These are phyloP conservation scores for Solanum medicagineum DNA, from an alignment of 257 asterid species.

Conservation along the genomic window DNA sequence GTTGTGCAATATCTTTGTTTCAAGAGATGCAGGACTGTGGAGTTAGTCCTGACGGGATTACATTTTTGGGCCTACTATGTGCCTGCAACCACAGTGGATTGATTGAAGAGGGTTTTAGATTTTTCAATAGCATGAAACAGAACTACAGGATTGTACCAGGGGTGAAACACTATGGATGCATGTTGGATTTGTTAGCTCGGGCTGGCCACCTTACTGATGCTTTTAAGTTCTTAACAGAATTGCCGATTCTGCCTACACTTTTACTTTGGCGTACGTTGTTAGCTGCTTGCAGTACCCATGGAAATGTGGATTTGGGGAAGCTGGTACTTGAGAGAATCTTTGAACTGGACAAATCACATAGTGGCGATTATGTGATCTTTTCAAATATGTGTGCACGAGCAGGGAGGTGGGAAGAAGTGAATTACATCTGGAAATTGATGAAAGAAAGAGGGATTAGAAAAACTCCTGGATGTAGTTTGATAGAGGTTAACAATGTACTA, in stretches of 20 bases:
- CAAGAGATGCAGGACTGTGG: slow-evolving; percentile 10
- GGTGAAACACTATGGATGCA: slow-evolving; percentile 26
- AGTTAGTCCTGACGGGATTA: slow-evolving; percentile 17
- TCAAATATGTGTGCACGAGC: slow-evolving; percentile 26
- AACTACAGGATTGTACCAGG: slow-evolving; percentile 15
- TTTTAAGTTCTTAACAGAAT: slow-evolving; percentile 6
- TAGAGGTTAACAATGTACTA: slow-evolving; percentile 15
- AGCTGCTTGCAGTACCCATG: slow-evolving; percentile 26
- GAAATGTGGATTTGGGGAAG: slow-evolving; percentile 19
- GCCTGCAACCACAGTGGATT: slow-evolving; percentile 25
- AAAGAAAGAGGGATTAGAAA: slow-evolving; percentile 14
- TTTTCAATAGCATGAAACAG: slow-evolving; percentile 13
- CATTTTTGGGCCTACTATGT: slow-evolving; percentile 21
- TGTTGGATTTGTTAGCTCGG: slow-evolving; percentile 25
- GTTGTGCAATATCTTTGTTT: slow-evolving; percentile 16
- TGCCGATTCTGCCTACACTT: slow-evolving; percentile 19
- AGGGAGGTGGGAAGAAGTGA: slow-evolving; percentile 21
- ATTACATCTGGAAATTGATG: slow-evolving; percentile 7
- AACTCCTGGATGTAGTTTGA: slow-evolving; percentile 26
- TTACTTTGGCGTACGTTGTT: slow-evolving; percentile 25
- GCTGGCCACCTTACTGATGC: slow-evolving; percentile 26
- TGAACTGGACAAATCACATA: slow-evolving; percentile 17
- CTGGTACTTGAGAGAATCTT: slow-evolving; percentile 10
- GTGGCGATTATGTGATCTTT: slow-evolving; percentile 26
- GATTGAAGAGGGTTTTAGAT: slow-evolving; percentile 11